A percentile compares a stretch with the other conserved stretches of the same genome.
Evolutionary conservation across 441 rosid genomes (phyloP).

Genomic region (Euphorbia schlechtendalii): DNA sequence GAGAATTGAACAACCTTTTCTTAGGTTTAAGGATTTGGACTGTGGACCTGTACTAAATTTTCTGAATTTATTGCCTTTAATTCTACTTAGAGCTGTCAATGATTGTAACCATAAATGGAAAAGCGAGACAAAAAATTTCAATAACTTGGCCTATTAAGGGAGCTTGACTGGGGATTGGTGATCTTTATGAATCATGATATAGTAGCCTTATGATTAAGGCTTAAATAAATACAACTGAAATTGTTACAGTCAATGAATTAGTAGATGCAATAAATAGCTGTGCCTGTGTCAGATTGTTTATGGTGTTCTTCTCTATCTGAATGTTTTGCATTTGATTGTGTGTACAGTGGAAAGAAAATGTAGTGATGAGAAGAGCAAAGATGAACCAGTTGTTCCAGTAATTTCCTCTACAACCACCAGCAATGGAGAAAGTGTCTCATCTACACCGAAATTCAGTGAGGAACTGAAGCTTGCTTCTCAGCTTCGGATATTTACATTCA

Average conservation of each 20-base stretch:
- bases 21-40: not conserved
- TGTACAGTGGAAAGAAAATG: slow-evolving; percentile 46
- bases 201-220: not conserved
- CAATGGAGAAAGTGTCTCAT: slow-evolving; percentile 40
- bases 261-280: not conserved
- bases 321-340: slow-evolving; percentile 4
- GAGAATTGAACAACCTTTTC: not conserved
- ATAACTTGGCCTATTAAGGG: slow-evolving; percentile 1
- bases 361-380: slow-evolving; percentile 38
- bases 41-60: slow-evolving; percentile 2
- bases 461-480: slow-evolving; percentile 43
- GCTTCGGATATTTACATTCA: slow-evolving; percentile 39
- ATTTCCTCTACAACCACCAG: slow-evolving; percentile 44
- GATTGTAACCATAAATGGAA: not conserved
- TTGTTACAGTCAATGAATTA: not conserved
- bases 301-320: too few relatives aligned
- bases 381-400: slow-evolving; percentile 41
- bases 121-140: not conserved
- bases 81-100: not conserved
- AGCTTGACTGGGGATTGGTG: slow-evolving; percentile 14
- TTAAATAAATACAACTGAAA: not conserved
- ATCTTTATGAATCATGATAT: not conserved
- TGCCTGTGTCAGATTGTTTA: too few relatives aligned
- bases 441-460: slow-evolving; percentile 39
- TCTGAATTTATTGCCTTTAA: not conserved